These are phyloP conservation scores for Fusarium oligoseptatum DNA, from an alignment of 2,329 filamentous ascomycete genomes.

Conservation along the genomic window DNA sequence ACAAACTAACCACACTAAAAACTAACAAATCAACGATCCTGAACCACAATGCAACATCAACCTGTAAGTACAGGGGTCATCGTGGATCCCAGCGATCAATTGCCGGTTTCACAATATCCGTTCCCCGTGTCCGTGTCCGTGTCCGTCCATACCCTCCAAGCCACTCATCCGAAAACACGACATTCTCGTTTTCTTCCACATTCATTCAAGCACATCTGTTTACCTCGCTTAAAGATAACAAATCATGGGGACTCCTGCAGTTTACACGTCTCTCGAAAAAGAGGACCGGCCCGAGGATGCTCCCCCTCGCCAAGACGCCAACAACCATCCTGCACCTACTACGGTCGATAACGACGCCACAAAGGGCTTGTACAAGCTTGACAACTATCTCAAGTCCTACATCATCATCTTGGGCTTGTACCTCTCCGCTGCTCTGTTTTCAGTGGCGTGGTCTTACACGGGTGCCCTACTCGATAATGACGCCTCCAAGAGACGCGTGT, in stretches of 20 bases:
- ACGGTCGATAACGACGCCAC: background rate
- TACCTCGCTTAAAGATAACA: background rate
- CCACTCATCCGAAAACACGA: background rate
- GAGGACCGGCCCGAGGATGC: conserved; percentile 27
- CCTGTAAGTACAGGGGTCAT: background rate
- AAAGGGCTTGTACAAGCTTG: conserved; percentile 31
- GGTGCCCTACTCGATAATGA: conserved; percentile 32
- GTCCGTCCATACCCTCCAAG: conserved; percentile 14
- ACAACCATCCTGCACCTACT: background rate
- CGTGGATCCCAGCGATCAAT: conserved; percentile 13
- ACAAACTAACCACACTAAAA: background rate
- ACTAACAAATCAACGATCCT: background rate
- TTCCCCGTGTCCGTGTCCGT: conserved; percentile 31
- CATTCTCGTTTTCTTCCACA: background rate
- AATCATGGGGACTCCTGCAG: conserved; percentile 25
- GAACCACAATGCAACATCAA: background rate
- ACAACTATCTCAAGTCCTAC: conserved; percentile 33
- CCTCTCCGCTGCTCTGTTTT: conserved; percentile 15
- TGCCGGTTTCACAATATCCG: conserved; percentile 27
- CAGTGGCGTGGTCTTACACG: conserved; percentile 34
- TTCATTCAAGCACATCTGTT: too few relatives aligned
- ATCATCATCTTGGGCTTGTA: conserved; percentile 28
- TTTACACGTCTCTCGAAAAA: conserved; percentile 34
- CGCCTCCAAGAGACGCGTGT: conserved; percentile 38
- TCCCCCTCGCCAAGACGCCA: conserved; percentile 6